These are phyloP conservation scores for Beauveria rudraprayagi DNA, from an alignment of 2,329 filamentous ascomycete species.

Conservation along the genomic window DNA sequence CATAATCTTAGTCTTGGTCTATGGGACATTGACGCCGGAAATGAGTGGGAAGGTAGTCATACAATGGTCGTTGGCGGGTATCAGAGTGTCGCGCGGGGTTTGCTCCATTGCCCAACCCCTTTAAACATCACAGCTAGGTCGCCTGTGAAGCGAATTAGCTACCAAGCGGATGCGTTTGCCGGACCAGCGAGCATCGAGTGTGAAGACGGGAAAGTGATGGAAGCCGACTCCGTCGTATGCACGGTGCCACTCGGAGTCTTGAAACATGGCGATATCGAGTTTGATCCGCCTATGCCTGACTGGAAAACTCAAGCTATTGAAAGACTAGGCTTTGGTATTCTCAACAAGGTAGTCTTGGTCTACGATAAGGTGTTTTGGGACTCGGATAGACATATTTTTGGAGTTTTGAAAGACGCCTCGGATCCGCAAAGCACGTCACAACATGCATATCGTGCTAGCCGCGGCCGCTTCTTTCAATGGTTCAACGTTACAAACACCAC, in stretches of 20 bases:
- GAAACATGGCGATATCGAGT: slow-evolving; percentile 74
- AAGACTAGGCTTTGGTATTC: slow-evolving; percentile 81
- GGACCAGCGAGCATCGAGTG: slow-evolving; percentile 59
- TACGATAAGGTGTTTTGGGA: slow-evolving; percentile 93
- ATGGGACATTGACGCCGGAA: slow-evolving; percentile 96
- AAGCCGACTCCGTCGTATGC: slow-evolving; percentile 86
- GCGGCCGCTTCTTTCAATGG: slow-evolving; percentile 95
- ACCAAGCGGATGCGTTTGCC: slow-evolving; percentile 41
- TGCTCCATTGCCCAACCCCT: slow-evolving; percentile 67
- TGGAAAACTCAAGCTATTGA: slow-evolving; percentile 78
- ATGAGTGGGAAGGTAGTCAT: slow-evolving; percentile 94
- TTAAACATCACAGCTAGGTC: slow-evolving; percentile 70
- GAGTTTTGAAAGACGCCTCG: slow-evolving; percentile 69
- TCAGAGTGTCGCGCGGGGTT: slow-evolving; percentile 80
- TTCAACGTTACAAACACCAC: slow-evolving; percentile 92
- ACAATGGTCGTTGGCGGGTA: slow-evolving; percentile 92
- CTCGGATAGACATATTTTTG: slow-evolving; percentile 82
- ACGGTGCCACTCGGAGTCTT: slow-evolving; percentile 87
- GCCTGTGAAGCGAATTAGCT: slow-evolving; percentile 62
- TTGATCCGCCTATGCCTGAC: slow-evolving; percentile 79
- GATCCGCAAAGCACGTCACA: slow-evolving; percentile 65
- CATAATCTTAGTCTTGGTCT: slow-evolving; percentile 78
- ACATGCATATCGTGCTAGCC: slow-evolving; percentile 66
- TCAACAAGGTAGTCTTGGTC: slow-evolving; percentile 92
- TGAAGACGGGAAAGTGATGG: slow-evolving; percentile 65